Base-by-base conservation (phyloP, 176 grass and related monocot genomes). In the Neostapfia colusana region DNA sequence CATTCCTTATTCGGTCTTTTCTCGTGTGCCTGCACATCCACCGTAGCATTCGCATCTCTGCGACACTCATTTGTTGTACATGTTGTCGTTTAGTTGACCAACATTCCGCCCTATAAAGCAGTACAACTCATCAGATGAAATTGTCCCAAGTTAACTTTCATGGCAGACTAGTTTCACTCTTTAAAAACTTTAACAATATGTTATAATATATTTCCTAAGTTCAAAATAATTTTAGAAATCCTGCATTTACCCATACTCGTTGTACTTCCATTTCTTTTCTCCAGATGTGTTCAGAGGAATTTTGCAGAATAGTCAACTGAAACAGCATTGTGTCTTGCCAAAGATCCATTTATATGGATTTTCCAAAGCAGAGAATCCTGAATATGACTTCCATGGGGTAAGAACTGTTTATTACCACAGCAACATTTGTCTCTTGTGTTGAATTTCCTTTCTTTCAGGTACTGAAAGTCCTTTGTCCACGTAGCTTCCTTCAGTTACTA, bases 341-440 rank as follows among this genome's bases (percentile, higher is more conserved):
- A 93, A 85, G 80, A 93, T 93, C 74, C 93, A 97, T 49, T 83
- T 97, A 5, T 97, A 97, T 76, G 93, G 93, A 79, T 97, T 97
- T 85, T 93, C 93, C 63, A 97, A 97, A 78, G 81, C 86, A 0
- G 81, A 89, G 57, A 77, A 89, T 83, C 88, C 93, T 26, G 93
- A 97, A 49, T 81, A 81, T 79, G 93, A 97, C 63, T 91, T 97
- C 37, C 81, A 89, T 74, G 88, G 87, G 93, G 93, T 97, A 57
- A 51, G 75, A 7, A 34, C 24, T 69, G 70, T 20, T 17, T 49
- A 17, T 65, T 76, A 42, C 15, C 37, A 12, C 34, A 48, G 40
- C 20, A 16, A 24, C n/a, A 56, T 27, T 62, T 59, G 56, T 71
- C 49, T 27, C 58, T 27, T 64, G n/a, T 17, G 17, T 2, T 66